These are phyloP conservation scores for Fennellomyces sp. DNA, from an alignment of 371 early-diverging fungal species.

Conservation along the genomic window DNA sequence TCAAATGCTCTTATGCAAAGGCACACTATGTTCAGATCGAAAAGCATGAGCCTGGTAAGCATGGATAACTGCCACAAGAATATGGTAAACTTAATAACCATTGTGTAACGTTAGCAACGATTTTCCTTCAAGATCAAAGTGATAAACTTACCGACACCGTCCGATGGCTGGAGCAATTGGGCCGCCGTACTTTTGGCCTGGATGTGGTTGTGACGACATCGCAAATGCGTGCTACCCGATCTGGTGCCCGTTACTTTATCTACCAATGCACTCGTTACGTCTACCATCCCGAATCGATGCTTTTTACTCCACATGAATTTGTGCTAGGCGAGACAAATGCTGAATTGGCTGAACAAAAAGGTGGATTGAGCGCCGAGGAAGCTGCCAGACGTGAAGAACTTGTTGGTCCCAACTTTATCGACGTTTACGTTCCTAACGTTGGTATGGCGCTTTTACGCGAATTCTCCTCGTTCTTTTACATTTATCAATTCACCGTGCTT, in stretches of 20 bases:
- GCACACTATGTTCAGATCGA: conserved; percentile 70
- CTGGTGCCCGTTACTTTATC: conserved; percentile 67
- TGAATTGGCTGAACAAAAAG: conserved; percentile 46
- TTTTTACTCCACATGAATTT: conserved; percentile 63
- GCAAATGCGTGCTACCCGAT: conserved; percentile 46
- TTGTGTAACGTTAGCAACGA: conserved; percentile 31
- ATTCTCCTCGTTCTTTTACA: conserved; percentile 76
- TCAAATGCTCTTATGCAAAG: conserved; percentile 50
- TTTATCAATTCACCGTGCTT: conserved; percentile 78
- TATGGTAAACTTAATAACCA: neutral
- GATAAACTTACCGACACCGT: conserved; percentile 21
- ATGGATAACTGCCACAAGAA: neutral
- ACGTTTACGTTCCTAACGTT: conserved; percentile 62
- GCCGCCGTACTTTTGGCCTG: conserved; percentile 29
- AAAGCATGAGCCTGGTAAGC: conserved; percentile 46
- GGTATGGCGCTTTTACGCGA: conserved; percentile 60
- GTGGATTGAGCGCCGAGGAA: conserved; percentile 61
- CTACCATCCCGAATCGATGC: conserved; percentile 42
- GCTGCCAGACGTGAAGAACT: conserved; percentile 62
- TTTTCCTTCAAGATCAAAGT: conserved; percentile 52
- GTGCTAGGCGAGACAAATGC: conserved; percentile 56
- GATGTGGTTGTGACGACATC: conserved; percentile 47
- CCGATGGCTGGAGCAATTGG: conserved; percentile 23
- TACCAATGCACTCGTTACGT: conserved; percentile 82
- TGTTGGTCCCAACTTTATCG: conserved; percentile 74